phyloP scores from a whole-genome alignment of 345 rosid species.

The Populus deltoides region DNA sequence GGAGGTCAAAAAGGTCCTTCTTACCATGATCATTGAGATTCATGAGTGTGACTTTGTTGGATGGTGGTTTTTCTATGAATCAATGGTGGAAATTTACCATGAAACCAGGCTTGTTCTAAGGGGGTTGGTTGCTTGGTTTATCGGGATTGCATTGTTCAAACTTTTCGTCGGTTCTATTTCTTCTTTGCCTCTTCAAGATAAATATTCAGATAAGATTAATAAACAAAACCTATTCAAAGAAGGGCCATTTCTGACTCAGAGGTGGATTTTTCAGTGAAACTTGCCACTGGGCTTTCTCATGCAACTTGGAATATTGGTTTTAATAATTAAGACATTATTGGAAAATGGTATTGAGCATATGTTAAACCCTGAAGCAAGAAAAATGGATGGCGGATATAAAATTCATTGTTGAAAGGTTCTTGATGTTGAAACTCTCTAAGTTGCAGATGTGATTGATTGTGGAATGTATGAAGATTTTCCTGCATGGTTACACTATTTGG shows the following conservation, averaged over 20 bases:
- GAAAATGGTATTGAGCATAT: not conserved
- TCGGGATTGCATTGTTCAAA: not conserved
- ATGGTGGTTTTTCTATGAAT: not conserved
- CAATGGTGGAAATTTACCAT: not conserved
- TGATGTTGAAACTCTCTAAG: not conserved
- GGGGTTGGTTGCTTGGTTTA: not conserved
- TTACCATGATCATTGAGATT: not conserved
- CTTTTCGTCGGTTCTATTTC: not conserved
- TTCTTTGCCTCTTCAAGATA: not conserved
- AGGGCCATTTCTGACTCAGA: not conserved
- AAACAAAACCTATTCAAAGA: not conserved
- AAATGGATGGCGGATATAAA: not conserved
- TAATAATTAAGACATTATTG: not conserved
- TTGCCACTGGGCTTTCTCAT: constrained; percentile 5
- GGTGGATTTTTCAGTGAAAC: not conserved
- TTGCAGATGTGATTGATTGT: not conserved
- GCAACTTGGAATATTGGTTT: constrained; percentile 2
- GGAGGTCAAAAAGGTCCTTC: not conserved
- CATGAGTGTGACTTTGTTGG: not conserved
- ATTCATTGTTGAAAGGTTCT: constrained; percentile 10
- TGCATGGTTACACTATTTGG: constrained; percentile 6
- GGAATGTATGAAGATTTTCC: not conserved
- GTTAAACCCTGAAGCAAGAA: not conserved
- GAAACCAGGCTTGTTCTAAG: not conserved
- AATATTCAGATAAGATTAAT: not conserved